Evolutionary conservation across 768 basidiomycete genomes (phyloP), one percentile per base, ranked within the genome.

Genomic region (Leccinum disarticulatum): DNA sequence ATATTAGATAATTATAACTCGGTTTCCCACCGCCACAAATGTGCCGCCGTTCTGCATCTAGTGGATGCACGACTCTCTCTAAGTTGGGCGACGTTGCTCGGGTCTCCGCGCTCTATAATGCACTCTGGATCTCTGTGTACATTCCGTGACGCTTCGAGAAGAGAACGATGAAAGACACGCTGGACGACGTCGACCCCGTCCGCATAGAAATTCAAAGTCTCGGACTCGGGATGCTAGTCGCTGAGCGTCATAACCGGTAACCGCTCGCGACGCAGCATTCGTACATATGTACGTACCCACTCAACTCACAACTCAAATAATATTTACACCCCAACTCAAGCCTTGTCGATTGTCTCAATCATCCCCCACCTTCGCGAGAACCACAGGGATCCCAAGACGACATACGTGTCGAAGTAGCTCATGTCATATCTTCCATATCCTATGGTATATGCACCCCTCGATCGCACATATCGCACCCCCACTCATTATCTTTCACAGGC

Each of bases 371-470:
- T 17, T 63, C 65, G 30, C 67, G 67, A 49, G 74, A 76, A 47
- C 62, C 77, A 2, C 67, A 77, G 66, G 70, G 70, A 35, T 77
- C 77, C 0, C 74, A 77, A 38, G 81, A 83, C 13, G 82, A 84
- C 8, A 73, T 88, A 35, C 81, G 87, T 11, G 80, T 85, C 52
- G 90, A 92, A 67, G 87, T 91, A 0, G 87, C 90, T 0, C 87
- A 91, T 64, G 80, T 92, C 38, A 77, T 92, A 15, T 81, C 88
- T 0, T 92, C 91, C 0, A 77, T 93, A 11, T 81, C 89, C 0
- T 87, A 89, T 61, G 89, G 88, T 85, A 22, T 8, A 7, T 55
- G 2, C 9, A n/a, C 31, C 25, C 38, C 50, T 22, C 28, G 4
- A 13, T 53, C 49, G 38, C 53, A 52, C 43, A 8, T n/a, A 28